Conservation (phyloP, 495 filamentous ascomycete species). For the Penicillium maclennaniae region DNA sequence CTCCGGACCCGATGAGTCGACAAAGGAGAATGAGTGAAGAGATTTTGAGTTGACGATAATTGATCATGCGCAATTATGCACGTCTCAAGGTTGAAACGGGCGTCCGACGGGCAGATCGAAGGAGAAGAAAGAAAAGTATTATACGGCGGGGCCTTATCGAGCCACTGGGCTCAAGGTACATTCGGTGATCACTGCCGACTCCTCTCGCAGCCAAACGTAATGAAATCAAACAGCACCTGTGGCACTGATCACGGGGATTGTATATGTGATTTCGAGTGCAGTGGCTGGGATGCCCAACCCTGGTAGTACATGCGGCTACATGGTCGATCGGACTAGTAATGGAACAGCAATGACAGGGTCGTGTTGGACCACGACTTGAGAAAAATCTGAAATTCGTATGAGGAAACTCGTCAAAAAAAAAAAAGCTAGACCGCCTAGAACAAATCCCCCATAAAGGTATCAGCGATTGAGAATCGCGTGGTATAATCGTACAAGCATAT, state of each 20-base stretch:
- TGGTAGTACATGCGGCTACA: background rate
- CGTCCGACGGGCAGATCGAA: background rate
- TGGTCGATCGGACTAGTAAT: background rate
- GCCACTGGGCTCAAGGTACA: background rate
- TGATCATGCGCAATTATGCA: background rate
- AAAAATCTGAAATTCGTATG: slow-evolving; percentile 1
- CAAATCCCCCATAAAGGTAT: slow-evolving; percentile 18
- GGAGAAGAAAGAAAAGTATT: background rate
- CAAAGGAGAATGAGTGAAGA: background rate
- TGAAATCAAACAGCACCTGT: background rate
- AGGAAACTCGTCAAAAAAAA: slow-evolving; percentile 2
- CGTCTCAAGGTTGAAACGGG: background rate
- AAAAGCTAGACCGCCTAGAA: background rate
- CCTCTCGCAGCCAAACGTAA: background rate
- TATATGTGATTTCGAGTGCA: background rate
- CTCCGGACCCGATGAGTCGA: background rate
- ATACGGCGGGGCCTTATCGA: background rate
- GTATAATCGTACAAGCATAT: slow-evolving; percentile 31
- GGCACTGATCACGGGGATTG: background rate
- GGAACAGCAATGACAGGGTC: background rate
- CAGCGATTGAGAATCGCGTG: slow-evolving; percentile 19
- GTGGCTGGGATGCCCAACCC: background rate
- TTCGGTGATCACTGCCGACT: background rate
- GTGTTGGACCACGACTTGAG: background rate
- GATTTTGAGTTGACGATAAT: background rate